phyloP scores from a whole-genome alignment of 139 green algal genomes.

The Yamagishiella unicocca region DNA sequence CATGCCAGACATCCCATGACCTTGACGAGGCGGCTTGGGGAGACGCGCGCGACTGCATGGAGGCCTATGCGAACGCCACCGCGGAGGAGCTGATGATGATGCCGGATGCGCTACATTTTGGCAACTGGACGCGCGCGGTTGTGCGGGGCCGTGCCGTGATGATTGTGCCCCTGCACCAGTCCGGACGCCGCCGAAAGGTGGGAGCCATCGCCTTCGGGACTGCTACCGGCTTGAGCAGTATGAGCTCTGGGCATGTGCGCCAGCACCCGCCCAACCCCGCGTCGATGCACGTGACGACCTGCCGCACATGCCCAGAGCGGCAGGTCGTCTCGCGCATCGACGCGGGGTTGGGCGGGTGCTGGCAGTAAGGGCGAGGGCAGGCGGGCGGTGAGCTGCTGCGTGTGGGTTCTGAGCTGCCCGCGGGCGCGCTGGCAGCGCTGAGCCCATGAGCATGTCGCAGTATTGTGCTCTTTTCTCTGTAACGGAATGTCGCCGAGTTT shows the following conservation, averaged over 20 bases:
- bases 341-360: constrained; percentile 32
- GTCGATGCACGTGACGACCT: constrained; percentile 22
- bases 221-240: constrained; percentile 30
- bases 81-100: constrained; percentile 34
- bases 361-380: constrained; percentile 24
- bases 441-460: constrained; percentile 39
- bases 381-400: background rate
- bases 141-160: constrained; percentile 20
- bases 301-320: no score
- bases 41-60: constrained; percentile 36
- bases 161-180: constrained; percentile 13
- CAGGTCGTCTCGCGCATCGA: constrained; percentile 28
- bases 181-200: background rate
- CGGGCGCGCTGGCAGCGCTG: constrained; percentile 12
- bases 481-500: constrained; percentile 32
- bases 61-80: constrained; percentile 33
- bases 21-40: constrained; percentile 34
- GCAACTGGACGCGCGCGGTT: constrained; percentile 9
- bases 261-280: constrained; percentile 33
- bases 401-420: constrained; percentile 25
- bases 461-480: constrained; percentile 29
- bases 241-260: constrained; percentile 32
- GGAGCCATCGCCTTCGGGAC: constrained; percentile 35
- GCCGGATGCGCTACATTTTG: constrained; percentile 18
- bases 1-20: constrained; percentile 1